Base-by-base conservation (phyloP, 345 rosid genomes). In the Turritis glabra region DNA sequence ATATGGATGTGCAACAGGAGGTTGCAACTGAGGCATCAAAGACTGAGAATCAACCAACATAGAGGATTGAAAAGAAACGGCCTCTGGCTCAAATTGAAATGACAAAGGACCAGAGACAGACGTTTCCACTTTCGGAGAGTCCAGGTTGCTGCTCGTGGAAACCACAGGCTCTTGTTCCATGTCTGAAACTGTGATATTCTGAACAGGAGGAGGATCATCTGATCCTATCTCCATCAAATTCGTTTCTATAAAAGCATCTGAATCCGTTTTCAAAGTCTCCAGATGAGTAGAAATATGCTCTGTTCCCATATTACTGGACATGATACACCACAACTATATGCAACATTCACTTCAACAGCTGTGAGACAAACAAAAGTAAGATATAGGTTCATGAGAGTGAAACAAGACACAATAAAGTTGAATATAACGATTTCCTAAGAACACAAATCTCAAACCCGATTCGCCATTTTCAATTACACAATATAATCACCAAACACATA, bases 281-380 rank as follows among this genome's bases (percentile, higher is more conserved):
- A 58, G 0, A 53, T 72, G 32, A 3, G 21, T 48, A 64, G 64
- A 65, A 5, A 72, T 7, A 14, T 27, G 22, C 37, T 77, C 80
- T 47, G 17, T 25, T 64, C 35, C 72, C 61, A 77, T 70, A 52
- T 43, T 27, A 62, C 58, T 38, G 8, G 71, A 62, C 59, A 69
- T 76, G 57, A 63, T 51, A 32, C 8, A 62, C 79, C 53, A 64
- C 21, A 75, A 37, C 26, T 40, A 8, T 41, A 17, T 67, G 3
- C 19, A 60, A 62, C 80, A 77, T 77, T 64, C 67, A 77, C 76
- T 71, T 60, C 38, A 63, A 64, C 46, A 63, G 66, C 76, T 77
- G 53, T 23, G 58, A 27, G 8, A 35, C 0, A 19, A 54, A 13
- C 43, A 26, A 46, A 77, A 33, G 11, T 5, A 69, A 53, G 19